These are phyloP conservation scores for Phytophthora boehmeriae DNA, from an alignment of 352 stramenopile genomes.

Conservation along the genomic window DNA sequence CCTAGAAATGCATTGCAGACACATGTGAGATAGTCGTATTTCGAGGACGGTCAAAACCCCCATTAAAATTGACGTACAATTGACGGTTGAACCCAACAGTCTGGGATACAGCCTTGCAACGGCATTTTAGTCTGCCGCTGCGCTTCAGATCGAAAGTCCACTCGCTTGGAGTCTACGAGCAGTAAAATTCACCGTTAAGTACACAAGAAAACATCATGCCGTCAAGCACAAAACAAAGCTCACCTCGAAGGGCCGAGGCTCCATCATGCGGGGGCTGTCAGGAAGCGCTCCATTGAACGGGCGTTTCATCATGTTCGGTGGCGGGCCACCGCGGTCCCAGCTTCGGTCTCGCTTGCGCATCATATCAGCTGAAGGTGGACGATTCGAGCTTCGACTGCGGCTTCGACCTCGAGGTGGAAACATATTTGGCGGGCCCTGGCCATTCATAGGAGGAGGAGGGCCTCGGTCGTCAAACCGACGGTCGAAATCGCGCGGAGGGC, in stretches of 20 bases:
- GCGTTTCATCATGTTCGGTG: constrained; percentile 25
- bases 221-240: constrained; percentile 12
- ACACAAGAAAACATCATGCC: constrained; percentile 9
- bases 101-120: constrained; percentile 35
- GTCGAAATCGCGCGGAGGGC: constrained; percentile 32
- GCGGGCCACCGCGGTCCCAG: constrained; percentile 39
- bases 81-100: constrained; percentile 33
- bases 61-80: constrained; percentile 27
- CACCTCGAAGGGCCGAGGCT: constrained; percentile 36
- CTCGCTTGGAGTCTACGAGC: constrained; percentile 33
- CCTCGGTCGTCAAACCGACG: constrained; percentile 43
- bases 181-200: constrained; percentile 1
- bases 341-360: constrained; percentile 51
- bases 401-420: constrained; percentile 46
- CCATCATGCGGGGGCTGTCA: constrained; percentile 40
- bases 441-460: constrained; percentile 31
- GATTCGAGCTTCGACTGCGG: constrained; percentile 48
- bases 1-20: constrained; percentile 29
- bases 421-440: constrained; percentile 27
- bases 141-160: constrained; percentile 48
- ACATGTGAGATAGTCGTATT: constrained; percentile 6
- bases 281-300: constrained; percentile 28
- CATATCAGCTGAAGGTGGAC: constrained; percentile 29
- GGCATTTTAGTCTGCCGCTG: constrained; percentile 41
- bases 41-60: background rate